Conservation (phyloP, 1,284 basidiomycete genomes). For the Apiotrichum montevideense region DNA sequence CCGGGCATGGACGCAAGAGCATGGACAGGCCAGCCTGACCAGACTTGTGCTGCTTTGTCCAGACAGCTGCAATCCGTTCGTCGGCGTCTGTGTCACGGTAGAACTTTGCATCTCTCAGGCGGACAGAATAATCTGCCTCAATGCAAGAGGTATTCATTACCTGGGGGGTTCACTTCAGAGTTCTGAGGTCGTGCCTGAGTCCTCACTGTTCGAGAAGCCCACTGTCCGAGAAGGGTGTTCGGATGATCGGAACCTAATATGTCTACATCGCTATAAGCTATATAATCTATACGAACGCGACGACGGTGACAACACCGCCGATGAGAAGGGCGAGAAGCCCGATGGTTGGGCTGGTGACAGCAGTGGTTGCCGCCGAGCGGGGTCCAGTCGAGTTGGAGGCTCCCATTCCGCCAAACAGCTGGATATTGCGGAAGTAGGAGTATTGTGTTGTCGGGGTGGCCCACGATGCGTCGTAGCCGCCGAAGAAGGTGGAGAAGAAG, state of each 20-base stretch:
- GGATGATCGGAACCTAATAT: background rate
- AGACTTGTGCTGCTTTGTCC: too few relatives aligned
- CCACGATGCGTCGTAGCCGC: conserved; percentile 43
- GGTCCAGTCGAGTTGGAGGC: conserved; percentile 24
- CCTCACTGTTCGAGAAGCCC: too few relatives aligned
- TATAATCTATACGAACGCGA: background rate
- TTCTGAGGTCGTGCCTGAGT: too few relatives aligned
- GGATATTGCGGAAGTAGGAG: conserved; percentile 42
- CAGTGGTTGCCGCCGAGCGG: background rate
- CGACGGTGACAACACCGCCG: background rate
- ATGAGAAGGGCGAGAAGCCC: background rate
- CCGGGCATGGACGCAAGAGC: too few relatives aligned
- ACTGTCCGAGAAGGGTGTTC: too few relatives aligned
- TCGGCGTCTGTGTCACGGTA: too few relatives aligned
- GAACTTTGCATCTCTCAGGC: too few relatives aligned
- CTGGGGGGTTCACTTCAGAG: too few relatives aligned
- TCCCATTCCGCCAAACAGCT: conserved; percentile 32
- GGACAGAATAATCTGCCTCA: too few relatives aligned
- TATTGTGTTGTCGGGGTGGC: conserved; percentile 41
- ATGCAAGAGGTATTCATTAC: too few relatives aligned
- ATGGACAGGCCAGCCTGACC: too few relatives aligned
- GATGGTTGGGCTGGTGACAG: background rate
- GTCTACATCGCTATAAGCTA: background rate
- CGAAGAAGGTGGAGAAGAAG: conserved; percentile 48
- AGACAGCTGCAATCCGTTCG: too few relatives aligned